Conservation (phyloP, 495 filamentous ascomycete genomes). For the Mycothermus thermophilus region DNA sequence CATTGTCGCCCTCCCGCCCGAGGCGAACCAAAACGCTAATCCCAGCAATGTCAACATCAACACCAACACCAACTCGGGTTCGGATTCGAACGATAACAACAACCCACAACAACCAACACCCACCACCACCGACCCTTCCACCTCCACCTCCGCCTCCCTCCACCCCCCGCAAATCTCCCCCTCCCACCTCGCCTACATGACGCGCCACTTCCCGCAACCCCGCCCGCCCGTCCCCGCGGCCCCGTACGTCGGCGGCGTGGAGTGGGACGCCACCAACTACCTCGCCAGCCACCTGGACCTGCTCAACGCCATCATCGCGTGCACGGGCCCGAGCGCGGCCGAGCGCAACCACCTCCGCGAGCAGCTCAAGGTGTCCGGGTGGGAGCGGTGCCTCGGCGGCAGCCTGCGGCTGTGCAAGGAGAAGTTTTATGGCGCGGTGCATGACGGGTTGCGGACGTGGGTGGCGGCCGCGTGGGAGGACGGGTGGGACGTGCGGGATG, state of each 20-base stretch:
- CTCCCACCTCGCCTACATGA: conserved; percentile 39
- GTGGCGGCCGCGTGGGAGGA: conserved; percentile 75
- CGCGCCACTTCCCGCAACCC: conserved; percentile 71
- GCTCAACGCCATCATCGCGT: conserved; percentile 81
- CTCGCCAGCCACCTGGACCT: conserved; percentile 85
- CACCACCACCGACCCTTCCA: conserved; percentile 3
- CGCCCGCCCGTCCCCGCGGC: conserved; percentile 85
- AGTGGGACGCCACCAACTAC: conserved; percentile 98
- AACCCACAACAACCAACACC: background rate
- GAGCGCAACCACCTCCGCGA: conserved; percentile 68
- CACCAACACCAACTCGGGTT: background rate
- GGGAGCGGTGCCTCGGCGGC: conserved; percentile 78
- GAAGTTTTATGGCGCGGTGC: conserved; percentile 85
- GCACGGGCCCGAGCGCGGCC: conserved; percentile 46
- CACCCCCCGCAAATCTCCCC: conserved; percentile 2
- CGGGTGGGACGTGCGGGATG: conserved; percentile 66
- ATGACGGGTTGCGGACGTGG: conserved; percentile 81
- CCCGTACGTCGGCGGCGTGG: conserved; percentile 92
- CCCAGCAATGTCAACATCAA: background rate
- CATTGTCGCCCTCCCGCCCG: conserved; percentile 51
- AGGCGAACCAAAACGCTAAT: conserved; percentile 13
- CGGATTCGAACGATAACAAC: background rate
- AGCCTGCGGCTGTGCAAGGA: conserved; percentile 87
- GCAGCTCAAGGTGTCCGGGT: conserved; percentile 70
- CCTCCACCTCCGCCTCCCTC: background rate